These are phyloP conservation scores for Penicillium canariense DNA, from an alignment of 495 filamentous ascomycete genomes.

Conservation along the genomic window DNA sequence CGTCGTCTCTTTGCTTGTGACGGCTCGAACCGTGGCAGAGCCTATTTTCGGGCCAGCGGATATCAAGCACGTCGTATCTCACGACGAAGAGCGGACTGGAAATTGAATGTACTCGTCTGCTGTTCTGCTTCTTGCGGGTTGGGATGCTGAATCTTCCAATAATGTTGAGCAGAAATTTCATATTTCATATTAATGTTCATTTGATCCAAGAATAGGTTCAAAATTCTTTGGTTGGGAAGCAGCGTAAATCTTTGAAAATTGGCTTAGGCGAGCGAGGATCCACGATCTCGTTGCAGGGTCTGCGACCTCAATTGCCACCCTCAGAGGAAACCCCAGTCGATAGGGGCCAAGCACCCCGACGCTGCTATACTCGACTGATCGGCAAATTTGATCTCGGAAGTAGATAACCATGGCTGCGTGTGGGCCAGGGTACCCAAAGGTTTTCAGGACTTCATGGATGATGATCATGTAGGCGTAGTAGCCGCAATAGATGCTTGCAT, in stretches of 20 bases:
- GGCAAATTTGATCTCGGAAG: slow-evolving; percentile 37
- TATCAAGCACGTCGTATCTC: background rate
- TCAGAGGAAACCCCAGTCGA: slow-evolving; percentile 32
- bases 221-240: slow-evolving; percentile 25
- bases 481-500: slow-evolving; percentile 27
- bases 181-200: background rate
- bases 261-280: slow-evolving; percentile 25
- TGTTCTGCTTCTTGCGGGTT: background rate
- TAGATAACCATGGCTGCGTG: slow-evolving; percentile 28
- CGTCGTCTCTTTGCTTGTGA: slow-evolving; percentile 19
- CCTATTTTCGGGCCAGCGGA: slow-evolving; percentile 13
- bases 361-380: slow-evolving; percentile 32
- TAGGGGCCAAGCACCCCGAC: slow-evolving; percentile 33
- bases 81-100: slow-evolving; percentile 7
- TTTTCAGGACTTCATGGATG: slow-evolving; percentile 29
- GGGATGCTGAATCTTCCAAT: background rate
- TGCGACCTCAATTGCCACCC: slow-evolving; percentile 32
- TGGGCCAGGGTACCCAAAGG: slow-evolving; percentile 27
- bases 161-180: background rate
- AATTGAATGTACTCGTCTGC: background rate
- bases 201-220: background rate
- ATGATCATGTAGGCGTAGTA: slow-evolving; percentile 38
- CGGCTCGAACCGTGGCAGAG: slow-evolving; percentile 27
- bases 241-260: slow-evolving; percentile 31
- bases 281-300: slow-evolving; percentile 28